A percentile compares a stretch with the other conserved stretches of the same genome.
phyloP scores from a whole-genome alignment of 2,329 filamentous ascomycete genomes.

The Sporothrix inflata region DNA sequence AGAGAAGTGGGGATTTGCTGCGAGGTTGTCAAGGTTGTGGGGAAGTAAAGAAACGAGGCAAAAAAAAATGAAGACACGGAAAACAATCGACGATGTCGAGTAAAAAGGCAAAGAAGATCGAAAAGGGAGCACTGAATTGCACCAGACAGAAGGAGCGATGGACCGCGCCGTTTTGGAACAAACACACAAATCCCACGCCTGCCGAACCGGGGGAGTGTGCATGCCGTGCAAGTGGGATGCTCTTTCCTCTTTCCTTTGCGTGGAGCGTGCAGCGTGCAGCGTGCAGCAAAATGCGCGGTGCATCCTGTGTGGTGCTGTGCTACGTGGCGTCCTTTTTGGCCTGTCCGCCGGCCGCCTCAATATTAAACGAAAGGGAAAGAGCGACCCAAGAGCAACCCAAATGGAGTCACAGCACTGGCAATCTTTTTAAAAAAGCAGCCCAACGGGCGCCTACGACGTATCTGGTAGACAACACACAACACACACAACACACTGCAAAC shows the following conservation, averaged over 20 bases:
- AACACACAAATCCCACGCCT: background rate
- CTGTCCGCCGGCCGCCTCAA: slow-evolving; percentile 28
- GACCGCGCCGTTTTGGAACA: background rate
- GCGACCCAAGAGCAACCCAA: background rate
- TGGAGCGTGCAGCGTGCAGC: background rate
- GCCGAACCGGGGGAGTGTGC: background rate
- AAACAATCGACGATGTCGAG: background rate
- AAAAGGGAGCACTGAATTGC: no score
- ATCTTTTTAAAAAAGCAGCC: background rate
- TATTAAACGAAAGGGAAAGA: background rate
- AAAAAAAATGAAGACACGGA: background rate
- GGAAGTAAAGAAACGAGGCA: background rate
- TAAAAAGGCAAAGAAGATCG: background rate
- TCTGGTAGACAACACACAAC: background rate
- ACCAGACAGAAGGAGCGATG: background rate
- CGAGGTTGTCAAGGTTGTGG: slow-evolving; percentile 16
- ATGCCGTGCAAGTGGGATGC: slow-evolving; percentile 13
- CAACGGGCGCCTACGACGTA: slow-evolving; percentile 9
- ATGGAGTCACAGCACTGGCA: background rate
- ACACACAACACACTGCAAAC: background rate
- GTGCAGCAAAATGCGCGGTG: background rate
- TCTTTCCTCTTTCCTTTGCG: background rate
- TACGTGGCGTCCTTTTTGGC: slow-evolving; percentile 33
- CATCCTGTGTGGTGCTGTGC: slow-evolving; percentile 26
- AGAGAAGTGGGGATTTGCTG: slow-evolving; percentile 2